Conservation (phyloP, 1,139 yeast genomes). For the Eremothecium sinecaudum region DNA sequence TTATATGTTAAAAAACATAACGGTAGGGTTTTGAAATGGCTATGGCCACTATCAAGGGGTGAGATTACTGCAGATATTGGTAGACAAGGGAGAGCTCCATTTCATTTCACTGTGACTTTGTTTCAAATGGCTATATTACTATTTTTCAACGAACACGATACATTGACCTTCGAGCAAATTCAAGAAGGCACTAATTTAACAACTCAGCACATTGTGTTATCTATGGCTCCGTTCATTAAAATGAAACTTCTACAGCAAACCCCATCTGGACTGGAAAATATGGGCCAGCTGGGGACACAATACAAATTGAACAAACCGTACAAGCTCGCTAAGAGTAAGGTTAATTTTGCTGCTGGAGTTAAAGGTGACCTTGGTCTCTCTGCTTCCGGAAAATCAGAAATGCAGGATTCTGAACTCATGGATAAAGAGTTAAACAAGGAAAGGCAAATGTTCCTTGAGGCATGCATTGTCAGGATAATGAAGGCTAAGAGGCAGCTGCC, state of each 20-base stretch:
- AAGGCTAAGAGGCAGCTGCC: conserved; percentile 76
- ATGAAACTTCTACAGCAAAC: conserved; percentile 62
- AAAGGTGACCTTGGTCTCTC: conserved; percentile 45
- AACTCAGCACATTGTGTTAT: conserved; percentile 56
- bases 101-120: conserved; percentile 68
- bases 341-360: conserved; percentile 77
- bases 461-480: conserved; percentile 94
- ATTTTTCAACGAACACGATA: conserved; percentile 60
- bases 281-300: conserved; percentile 45
- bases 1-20: conserved; percentile 68
- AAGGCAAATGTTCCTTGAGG: conserved; percentile 77
- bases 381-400: conserved; percentile 11
- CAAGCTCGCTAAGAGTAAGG: conserved; percentile 73
- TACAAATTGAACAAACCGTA: conserved; percentile 74
- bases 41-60: conserved; percentile 91
- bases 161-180: conserved; percentile 53
- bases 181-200: conserved; percentile 61
- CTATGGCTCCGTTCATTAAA: conserved; percentile 69
- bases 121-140: conserved; percentile 80
- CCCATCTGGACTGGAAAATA: conserved; percentile 45
- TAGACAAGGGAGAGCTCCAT: conserved; percentile 76
- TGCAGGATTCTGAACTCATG: conserved; percentile 50
- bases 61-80: conserved; percentile 85
- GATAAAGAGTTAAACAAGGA: conserved; percentile 80
- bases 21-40: conserved; percentile 89